Percentiles rank a stretch among this genome's conserved stretches.
Conservation (phyloP, 148 eudicot genomes). For the Pharnaceum exiguum region DNA sequence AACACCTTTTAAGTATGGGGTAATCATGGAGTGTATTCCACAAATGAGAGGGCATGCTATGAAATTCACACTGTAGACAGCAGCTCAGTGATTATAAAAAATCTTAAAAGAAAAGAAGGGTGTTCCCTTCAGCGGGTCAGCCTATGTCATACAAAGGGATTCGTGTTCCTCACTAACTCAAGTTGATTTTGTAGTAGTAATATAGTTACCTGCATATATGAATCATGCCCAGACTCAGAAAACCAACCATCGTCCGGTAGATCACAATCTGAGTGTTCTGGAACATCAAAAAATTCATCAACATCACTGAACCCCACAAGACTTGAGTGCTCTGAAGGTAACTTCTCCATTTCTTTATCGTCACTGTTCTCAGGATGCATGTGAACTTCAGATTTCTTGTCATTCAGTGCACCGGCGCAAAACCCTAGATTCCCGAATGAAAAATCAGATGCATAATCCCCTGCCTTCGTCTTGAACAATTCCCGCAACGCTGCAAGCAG, state of each 20-base stretch:
- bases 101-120: too few species aligned
- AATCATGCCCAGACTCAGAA: conserved; percentile 39
- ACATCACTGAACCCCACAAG: conserved; percentile 49
- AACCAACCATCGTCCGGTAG: conserved; percentile 44
- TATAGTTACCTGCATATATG: conserved; percentile 40
- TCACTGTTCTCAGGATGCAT: conserved; percentile 20
- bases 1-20: too few species aligned
- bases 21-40: too few species aligned
- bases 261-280: conserved; percentile 56
- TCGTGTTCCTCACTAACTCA: not conserved
- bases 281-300: conserved; percentile 71
- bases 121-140: too few species aligned
- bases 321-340: conserved; percentile 45
- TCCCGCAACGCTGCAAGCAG: conserved; percentile 52
- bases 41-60: too few species aligned
- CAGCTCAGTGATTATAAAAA: too few species aligned
- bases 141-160: not conserved
- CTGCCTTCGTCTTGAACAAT: conserved; percentile 47
- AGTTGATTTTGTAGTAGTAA: not conserved
- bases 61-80: too few species aligned
- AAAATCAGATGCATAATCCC: conserved; percentile 35
- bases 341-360: conserved; percentile 25
- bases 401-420: conserved; percentile 3
- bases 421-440: conserved; percentile 35
- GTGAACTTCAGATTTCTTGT: conserved; percentile 27